Evolutionary conservation across 495 filamentous ascomycete genomes (phyloP), one percentile per base, ranked within the genome.

Genomic region (Neurospora terricola): DNA sequence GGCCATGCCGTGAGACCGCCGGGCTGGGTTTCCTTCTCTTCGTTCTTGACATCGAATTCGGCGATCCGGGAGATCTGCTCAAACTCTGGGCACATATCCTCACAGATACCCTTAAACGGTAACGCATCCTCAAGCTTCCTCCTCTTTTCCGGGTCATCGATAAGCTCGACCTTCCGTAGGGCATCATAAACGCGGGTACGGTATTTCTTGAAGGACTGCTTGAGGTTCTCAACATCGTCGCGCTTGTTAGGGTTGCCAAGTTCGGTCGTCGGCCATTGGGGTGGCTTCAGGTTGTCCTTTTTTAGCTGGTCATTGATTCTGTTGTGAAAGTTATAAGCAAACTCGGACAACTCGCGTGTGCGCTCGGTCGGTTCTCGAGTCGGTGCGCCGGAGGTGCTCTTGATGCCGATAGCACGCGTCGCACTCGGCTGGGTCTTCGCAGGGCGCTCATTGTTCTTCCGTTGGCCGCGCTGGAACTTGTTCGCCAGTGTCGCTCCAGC

Each of bases 51-150:
- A 75, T 90, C 85, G 70, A 79, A 80, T 75, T 91, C 86, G 73
- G 91, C 89, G 69, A 97, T 94, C 23, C 94, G 88, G 39, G 91
- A 88, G 16, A 94, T 87, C 43, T 91, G 85, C 82, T 99, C 96
- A 77, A 90, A 97, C 75, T 95, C 91, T 0, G 96, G 93, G 80
- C 96, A 99, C 94, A 97, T 98, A 73, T 93, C 90, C 75, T 92
- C 89, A 78, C 94, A 98, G 71, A 91, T 95, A 11, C 95, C 96
- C 71, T 93, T 90, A 23, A 94, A 94, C 4, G 91, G 91, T 59
- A 98, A 92, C 5, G 96, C 94, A 73, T 97, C 88, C 48, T 91
- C 88, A 39, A 98, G 87, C 42, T 86, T 89, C 69, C 91, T 92
- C 12, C 90, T 91, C 78, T 93, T 92, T 62, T 96, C 90, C 0